Evolutionary conservation across 345 rosid species (phyloP).

Genomic region (Eucalyptus guilfoylei): DNA sequence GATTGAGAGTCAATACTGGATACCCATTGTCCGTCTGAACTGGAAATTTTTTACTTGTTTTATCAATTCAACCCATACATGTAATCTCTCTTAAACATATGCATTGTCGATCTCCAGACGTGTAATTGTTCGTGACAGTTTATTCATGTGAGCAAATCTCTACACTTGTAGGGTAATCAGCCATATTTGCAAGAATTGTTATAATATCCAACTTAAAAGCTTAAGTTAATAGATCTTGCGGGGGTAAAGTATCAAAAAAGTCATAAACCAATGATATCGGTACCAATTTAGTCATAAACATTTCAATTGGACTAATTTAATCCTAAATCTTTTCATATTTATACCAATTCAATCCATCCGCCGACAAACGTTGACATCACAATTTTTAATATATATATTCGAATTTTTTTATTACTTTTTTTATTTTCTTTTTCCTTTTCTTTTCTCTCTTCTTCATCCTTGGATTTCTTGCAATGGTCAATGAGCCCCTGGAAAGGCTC

Average conservation of each 20-base stretch:
- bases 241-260: too few relatives aligned
- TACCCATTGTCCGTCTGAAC: neutral
- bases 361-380: rapidly evolving
- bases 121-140: neutral
- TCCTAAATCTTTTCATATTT: too few relatives aligned
- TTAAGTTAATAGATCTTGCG: rapidly evolving
- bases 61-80: neutral
- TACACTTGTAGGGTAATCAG: neutral
- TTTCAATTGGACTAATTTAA: too few relatives aligned
- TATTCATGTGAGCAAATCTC: neutral
- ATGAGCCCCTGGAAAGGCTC: too few relatives aligned
- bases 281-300: rapidly evolving
- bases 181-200: neutral
- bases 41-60: neutral
- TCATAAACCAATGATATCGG: too few relatives aligned
- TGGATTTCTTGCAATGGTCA: too few relatives aligned
- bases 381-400: too few relatives aligned
- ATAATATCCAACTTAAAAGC: neutral
- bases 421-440: too few relatives aligned
- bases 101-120: neutral
- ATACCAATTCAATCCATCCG: neutral
- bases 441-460: too few relatives aligned
- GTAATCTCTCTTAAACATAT: neutral
- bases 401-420: too few relatives aligned
- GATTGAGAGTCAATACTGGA: neutral